Evolutionary conservation across 495 filamentous ascomycete genomes (phyloP), one percentile per base, ranked within the genome.

Genomic region (Cenococcum geophilum): DNA sequence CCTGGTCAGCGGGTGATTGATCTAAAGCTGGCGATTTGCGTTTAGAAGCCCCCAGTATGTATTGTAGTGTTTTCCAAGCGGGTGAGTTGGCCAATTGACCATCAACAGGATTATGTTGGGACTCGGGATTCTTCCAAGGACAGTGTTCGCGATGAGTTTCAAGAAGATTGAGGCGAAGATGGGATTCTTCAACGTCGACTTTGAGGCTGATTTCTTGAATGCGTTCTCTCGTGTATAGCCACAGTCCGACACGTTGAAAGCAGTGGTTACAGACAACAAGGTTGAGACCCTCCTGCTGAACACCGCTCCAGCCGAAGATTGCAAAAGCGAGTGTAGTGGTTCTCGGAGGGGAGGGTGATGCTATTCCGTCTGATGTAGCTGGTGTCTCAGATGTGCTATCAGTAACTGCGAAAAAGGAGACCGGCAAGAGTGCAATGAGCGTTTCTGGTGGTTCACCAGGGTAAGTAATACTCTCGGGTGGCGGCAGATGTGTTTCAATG

Each of bases 161-260:
- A 5, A 71, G 35, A 5, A 74, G 61, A 52, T 76, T 66, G 55
- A 76, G 62, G 1, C 57, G 59, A 0, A 71, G 55, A 5, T 57
- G 20, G 49, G 62, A 59, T 49, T 79, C 66, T 55, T 80, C 78
- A 22, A 75, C 70, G 8, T 62, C 40, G 35, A 65, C 63, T 73
- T 14, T 72, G 67, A 16, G 69, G 74, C 68, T 20, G 63, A 67
- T 53, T 69, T 69, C 48, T 62, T 58, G 56, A 60, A 67, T 55
- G 5, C 49, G 56, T 22, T 25, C 18, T 9, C 57, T 58, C 9
- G 45, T 57, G 76, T 95, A 98, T 75, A 98, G 85, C 93, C 93
- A 98, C 6, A 98, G 80, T 0, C 95, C 93, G 0, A 97, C 78
- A 6, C 91, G 84, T 61, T 92, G 84, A 67, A 96, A 90, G 70